These are phyloP conservation scores for Pseudonectria foliicola DNA, from an alignment of 2,329 filamentous ascomycete species.

Conservation along the genomic window DNA sequence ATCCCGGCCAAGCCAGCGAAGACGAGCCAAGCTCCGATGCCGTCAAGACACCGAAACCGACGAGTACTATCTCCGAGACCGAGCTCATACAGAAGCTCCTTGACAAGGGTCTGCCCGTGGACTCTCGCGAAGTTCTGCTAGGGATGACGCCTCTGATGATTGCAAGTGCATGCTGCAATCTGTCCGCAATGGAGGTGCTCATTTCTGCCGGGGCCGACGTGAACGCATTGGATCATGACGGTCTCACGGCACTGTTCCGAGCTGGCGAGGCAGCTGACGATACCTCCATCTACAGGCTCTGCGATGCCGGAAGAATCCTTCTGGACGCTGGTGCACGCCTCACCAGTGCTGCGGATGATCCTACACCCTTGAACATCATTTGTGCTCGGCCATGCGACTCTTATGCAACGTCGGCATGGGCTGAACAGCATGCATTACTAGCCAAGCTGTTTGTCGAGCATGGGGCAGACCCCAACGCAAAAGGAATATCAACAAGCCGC, in stretches of 20 bases:
- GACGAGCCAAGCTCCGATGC: slow-evolving; percentile 14
- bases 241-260: slow-evolving; percentile 16
- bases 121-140: slow-evolving; percentile 17
- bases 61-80: slow-evolving; percentile 12
- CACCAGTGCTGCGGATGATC: slow-evolving; percentile 13
- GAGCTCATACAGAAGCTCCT: slow-evolving; percentile 21
- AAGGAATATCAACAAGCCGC: slow-evolving; percentile 11
- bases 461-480: slow-evolving; percentile 20
- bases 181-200: slow-evolving; percentile 17
- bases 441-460: slow-evolving; percentile 19
- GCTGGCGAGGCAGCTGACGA: slow-evolving; percentile 19
- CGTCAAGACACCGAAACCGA: slow-evolving; percentile 2
- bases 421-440: slow-evolving; percentile 18
- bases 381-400: slow-evolving; percentile 18
- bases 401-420: slow-evolving; percentile 17
- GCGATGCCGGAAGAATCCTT: slow-evolving; percentile 18
- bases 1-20: slow-evolving; percentile 14
- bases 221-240: slow-evolving; percentile 18
- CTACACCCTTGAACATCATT: slow-evolving; percentile 19
- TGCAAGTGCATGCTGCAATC: slow-evolving; percentile 20
- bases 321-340: slow-evolving; percentile 18
- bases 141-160: slow-evolving; percentile 24
- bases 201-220: slow-evolving; percentile 18
- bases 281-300: slow-evolving; percentile 13
- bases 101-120: slow-evolving; percentile 18